Evolutionary conservation across 2,329 filamentous ascomycete genomes (phyloP).

Genomic region (Talaromyces marneffei): DNA sequence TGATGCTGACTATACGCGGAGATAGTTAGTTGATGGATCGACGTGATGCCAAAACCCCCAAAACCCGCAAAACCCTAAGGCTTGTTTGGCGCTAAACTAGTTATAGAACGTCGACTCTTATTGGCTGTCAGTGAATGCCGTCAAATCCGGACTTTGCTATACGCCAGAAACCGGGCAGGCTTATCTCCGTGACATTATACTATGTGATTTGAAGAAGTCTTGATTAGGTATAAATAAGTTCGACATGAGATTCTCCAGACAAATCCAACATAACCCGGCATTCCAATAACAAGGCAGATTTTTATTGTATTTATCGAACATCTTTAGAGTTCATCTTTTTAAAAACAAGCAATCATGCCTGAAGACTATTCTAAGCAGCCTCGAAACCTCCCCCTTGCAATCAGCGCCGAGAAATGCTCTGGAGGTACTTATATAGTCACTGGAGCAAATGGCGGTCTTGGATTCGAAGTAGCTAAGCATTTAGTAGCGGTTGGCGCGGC

Average conservation of each 20-base stretch:
- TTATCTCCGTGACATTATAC: background rate
- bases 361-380: background rate
- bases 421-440: constrained; percentile 43
- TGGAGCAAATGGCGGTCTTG: constrained; percentile 47
- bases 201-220: too few species aligned
- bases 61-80: background rate
- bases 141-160: background rate
- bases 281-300: too few species aligned
- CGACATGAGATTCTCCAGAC: background rate
- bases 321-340: too few species aligned
- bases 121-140: too few species aligned
- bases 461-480: constrained; percentile 41
- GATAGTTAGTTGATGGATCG: too few species aligned
- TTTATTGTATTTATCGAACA: background rate
- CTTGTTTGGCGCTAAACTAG: background rate
- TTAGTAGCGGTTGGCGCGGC: constrained; percentile 38
- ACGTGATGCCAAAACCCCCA: background rate
- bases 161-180: background rate
- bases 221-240: background rate
- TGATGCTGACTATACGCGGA: too few species aligned
- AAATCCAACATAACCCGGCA: background rate
- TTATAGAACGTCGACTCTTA: too few species aligned
- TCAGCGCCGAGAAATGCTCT: constrained; percentile 23
- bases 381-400: constrained; percentile 10
- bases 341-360: background rate